phyloP scores from a whole-genome alignment of 1,284 basidiomycete genomes.

The Coriolopsis trogii region DNA sequence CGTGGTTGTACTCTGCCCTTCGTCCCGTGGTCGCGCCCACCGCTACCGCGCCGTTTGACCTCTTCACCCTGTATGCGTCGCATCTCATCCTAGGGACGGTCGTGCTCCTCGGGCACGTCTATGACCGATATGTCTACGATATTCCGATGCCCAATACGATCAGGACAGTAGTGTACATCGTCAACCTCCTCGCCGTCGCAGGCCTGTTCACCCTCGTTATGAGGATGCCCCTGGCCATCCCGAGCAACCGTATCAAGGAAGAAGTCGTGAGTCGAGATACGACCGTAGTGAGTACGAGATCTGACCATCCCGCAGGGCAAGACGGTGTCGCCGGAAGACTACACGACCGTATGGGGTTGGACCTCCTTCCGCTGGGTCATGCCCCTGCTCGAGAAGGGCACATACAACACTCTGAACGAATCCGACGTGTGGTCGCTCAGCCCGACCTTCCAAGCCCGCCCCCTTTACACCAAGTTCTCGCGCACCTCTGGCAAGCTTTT shows the following conservation, averaged over 20 bases:
- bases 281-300: no score
- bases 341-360: constrained; percentile 76
- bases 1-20: constrained; percentile 61
- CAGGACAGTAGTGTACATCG: constrained; percentile 36
- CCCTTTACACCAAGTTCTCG: constrained; percentile 66
- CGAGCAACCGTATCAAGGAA: constrained; percentile 48
- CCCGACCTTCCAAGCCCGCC: constrained; percentile 66
- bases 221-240: constrained; percentile 60
- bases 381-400: constrained; percentile 67
- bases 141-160: constrained; percentile 40
- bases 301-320: constrained; percentile 43
- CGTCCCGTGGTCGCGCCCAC: constrained; percentile 44
- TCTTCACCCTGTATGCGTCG: constrained; percentile 53
- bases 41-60: constrained; percentile 52
- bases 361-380: constrained; percentile 82
- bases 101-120: constrained; percentile 51
- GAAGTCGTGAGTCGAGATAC: constrained; percentile 62
- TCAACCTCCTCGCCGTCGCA: constrained; percentile 46
- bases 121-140: constrained; percentile 44
- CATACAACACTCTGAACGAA: constrained; percentile 63
- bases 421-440: constrained; percentile 75
- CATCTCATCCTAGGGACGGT: constrained; percentile 46
- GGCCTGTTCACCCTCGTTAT: constrained; percentile 48
- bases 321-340: constrained; percentile 72
- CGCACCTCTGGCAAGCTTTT: constrained; percentile 55